These are phyloP conservation scores for Fusarium foetens DNA, from an alignment of 2,329 filamentous ascomycete genomes.

Conservation along the genomic window DNA sequence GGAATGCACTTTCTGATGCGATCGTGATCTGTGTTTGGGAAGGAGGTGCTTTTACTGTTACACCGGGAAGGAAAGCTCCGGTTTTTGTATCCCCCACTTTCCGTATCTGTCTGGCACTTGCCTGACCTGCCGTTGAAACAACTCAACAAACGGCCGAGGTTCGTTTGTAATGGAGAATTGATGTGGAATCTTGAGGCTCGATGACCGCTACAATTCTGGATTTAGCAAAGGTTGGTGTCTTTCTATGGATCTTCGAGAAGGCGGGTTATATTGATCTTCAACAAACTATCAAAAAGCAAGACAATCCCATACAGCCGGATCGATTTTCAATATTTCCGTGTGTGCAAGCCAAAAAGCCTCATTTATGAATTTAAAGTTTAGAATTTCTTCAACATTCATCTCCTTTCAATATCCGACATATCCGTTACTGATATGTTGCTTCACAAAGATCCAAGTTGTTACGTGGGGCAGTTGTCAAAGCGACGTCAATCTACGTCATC, in stretches of 20 bases:
- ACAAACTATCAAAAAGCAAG: background rate
- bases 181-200: slow-evolving; percentile 20
- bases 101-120: background rate
- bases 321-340: slow-evolving; percentile 12
- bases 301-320: background rate
- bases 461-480: slow-evolving; percentile 12
- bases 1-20: background rate
- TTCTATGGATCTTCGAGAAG: background rate
- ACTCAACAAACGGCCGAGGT: background rate
- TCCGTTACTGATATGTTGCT: background rate
- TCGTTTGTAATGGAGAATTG: slow-evolving; percentile 12
- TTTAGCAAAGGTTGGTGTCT: background rate
- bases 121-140: background rate
- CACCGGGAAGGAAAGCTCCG: slow-evolving; percentile 22
- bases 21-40: slow-evolving; percentile 2
- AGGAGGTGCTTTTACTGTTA: background rate
- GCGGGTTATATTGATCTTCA: background rate
- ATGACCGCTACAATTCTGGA: slow-evolving; percentile 20
- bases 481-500: slow-evolving; percentile 40
- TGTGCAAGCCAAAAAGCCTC: background rate
- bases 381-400: background rate
- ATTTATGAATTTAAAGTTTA: background rate
- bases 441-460: background rate
- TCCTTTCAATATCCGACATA: background rate
- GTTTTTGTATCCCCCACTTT: slow-evolving; percentile 1